phyloP scores from a whole-genome alignment of 2,329 filamentous ascomycete species.

The Fusarium papillatum region DNA sequence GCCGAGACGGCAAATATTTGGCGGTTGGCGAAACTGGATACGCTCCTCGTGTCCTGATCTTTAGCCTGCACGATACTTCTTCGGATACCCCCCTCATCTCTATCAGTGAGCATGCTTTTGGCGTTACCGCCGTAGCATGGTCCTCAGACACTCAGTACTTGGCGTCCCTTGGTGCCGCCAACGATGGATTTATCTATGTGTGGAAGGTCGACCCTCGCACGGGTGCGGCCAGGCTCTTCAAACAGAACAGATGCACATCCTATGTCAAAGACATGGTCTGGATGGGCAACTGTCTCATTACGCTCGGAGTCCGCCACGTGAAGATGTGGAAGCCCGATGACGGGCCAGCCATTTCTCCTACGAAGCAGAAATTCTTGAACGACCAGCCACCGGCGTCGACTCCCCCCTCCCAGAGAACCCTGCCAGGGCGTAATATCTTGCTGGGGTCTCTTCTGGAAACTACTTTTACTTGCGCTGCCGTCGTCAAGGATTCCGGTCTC shows the following conservation, averaged over 20 bases:
- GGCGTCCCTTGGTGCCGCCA: conserved; percentile 88
- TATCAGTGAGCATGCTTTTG: conserved; percentile 90
- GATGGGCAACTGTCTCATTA: conserved; percentile 88
- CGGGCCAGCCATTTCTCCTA: conserved; percentile 68
- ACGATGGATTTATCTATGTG: conserved; percentile 94
- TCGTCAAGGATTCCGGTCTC: conserved; percentile 78
- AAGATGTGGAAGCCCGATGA: conserved; percentile 94
- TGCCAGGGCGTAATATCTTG: conserved; percentile 89
- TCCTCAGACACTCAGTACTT: conserved; percentile 89
- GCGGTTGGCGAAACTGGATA: conserved; percentile 98
- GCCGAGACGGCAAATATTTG: conserved; percentile 86
- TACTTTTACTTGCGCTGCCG: conserved; percentile 84
- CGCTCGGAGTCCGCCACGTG: conserved; percentile 90
- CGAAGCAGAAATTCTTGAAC: conserved; percentile 69
- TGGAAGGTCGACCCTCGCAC: conserved; percentile 90
- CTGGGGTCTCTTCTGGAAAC: conserved; percentile 86
- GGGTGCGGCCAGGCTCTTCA: conserved; percentile 82
- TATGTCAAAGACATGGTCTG: conserved; percentile 89
- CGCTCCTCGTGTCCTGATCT: conserved; percentile 90
- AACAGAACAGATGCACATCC: conserved; percentile 94
- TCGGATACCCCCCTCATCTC: conserved; percentile 87
- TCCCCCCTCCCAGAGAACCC: conserved; percentile 66
- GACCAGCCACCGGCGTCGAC: conserved; percentile 53
- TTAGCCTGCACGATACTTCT: conserved; percentile 84
- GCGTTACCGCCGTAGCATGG: conserved; percentile 90